Conservation (phyloP, 352 stramenopile genomes). For the Pythium phragmiticola region DNA sequence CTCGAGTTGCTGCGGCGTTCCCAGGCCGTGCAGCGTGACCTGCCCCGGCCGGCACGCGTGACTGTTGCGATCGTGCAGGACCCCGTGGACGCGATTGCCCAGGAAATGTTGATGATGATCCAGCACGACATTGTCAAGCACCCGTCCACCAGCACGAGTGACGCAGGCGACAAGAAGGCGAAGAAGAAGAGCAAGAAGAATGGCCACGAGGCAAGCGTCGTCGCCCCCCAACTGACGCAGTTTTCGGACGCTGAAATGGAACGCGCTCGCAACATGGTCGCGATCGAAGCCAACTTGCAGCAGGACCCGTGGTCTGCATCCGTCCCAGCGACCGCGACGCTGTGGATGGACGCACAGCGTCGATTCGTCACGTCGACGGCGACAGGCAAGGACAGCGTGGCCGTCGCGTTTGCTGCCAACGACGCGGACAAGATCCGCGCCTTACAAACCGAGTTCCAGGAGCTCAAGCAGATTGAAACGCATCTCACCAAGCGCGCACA, state of each 20-base stretch:
- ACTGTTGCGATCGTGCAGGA: constrained; percentile 52
- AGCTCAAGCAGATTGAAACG: constrained; percentile 65
- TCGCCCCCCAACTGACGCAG: constrained; percentile 30
- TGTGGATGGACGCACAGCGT: constrained; percentile 45
- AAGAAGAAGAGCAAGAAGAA: constrained; percentile 57
- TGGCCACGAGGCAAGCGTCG: constrained; percentile 40
- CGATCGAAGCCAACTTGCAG: constrained; percentile 71
- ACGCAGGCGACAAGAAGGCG: constrained; percentile 46
- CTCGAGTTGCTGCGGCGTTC: constrained; percentile 64
- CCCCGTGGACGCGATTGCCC: constrained; percentile 36
- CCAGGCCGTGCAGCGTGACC: constrained; percentile 56
- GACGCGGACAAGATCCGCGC: constrained; percentile 48
- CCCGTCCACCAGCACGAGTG: constrained; percentile 31
- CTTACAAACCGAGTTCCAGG: constrained; percentile 55
- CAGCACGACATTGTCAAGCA: constrained; percentile 62
- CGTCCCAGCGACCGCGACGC: constrained; percentile 21
- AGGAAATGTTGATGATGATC: constrained; percentile 69
- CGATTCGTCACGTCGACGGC: constrained; percentile 36
- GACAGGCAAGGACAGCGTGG: constrained; percentile 19
- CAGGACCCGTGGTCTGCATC: constrained; percentile 41
- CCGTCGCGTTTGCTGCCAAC: constrained; percentile 44
- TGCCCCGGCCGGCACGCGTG: constrained; percentile 72
- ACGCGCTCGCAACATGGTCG: constrained; percentile 67
- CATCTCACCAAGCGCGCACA: constrained; percentile 58
- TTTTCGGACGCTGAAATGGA: constrained; percentile 71